These are phyloP conservation scores for Ogataea pilisensis DNA, from an alignment of 805 yeast genomes.

Conservation along the genomic window DNA sequence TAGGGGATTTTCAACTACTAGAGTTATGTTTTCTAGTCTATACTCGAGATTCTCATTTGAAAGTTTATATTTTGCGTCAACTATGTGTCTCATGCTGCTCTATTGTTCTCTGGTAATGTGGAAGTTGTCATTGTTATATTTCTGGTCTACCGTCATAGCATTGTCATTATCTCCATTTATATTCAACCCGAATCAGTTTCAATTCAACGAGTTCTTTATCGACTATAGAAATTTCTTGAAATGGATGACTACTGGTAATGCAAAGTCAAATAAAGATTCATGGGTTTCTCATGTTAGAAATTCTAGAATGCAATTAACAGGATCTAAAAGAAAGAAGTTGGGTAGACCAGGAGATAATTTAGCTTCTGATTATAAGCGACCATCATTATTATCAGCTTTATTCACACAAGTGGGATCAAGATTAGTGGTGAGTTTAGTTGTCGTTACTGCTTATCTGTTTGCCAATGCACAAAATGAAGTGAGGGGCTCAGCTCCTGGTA, in stretches of 20 bases:
- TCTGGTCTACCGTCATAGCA: constrained; percentile 91
- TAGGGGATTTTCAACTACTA: constrained; percentile 79
- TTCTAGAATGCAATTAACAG: constrained; percentile 80
- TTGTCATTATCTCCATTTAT: constrained; percentile 88
- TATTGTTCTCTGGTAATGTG: constrained; percentile 75
- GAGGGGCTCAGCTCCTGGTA: constrained; percentile 48
- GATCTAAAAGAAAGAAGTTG: constrained; percentile 82
- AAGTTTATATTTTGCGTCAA: constrained; percentile 70
- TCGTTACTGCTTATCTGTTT: constrained; percentile 70
- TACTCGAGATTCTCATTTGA: constrained; percentile 76
- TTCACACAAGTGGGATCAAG: constrained; percentile 65
- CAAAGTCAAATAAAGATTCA: constrained; percentile 82
- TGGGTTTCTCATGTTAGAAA: constrained; percentile 83
- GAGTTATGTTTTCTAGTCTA: too few species aligned
- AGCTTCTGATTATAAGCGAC: constrained; percentile 64
- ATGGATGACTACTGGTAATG: constrained; percentile 89
- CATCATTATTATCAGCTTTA: constrained; percentile 78
- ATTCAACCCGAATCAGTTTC: constrained; percentile 97
- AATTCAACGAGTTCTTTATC: constrained; percentile 92
- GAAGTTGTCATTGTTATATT: constrained; percentile 95
- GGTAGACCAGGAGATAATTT: constrained; percentile 26
- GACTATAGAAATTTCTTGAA: constrained; percentile 92
- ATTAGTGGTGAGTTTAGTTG: constrained; percentile 62
- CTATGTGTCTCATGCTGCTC: constrained; percentile 66
- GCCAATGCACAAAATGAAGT: constrained; percentile 89